Evolutionary conservation across 805 yeast genomes (phyloP).

Genomic region (Kodamaea neixiangensis): DNA sequence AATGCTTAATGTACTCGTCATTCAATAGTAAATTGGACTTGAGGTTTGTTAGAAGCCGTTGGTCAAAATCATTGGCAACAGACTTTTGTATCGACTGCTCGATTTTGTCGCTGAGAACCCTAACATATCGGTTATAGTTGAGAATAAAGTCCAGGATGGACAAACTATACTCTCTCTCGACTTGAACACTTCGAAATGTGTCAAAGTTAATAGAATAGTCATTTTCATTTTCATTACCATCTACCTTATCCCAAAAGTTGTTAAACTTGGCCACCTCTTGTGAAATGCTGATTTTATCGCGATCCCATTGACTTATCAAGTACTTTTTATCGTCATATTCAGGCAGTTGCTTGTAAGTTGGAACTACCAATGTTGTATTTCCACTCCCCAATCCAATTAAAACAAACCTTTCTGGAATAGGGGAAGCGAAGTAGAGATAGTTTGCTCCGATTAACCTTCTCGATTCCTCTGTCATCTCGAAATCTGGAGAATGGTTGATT

Average conservation of each 20-base stretch:
- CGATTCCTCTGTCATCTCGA: not conserved
- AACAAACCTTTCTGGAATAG: slow-evolving; percentile 30
- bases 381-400: slow-evolving; percentile 27
- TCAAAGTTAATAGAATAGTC: slow-evolving; percentile 5
- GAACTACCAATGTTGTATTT: slow-evolving; percentile 25
- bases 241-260: not conserved
- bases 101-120: not conserved
- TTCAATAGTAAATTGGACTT: not conserved
- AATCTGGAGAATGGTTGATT: not conserved
- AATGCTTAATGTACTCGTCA: slow-evolving; percentile 22
- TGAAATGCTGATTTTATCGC: not conserved
- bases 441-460: slow-evolving; percentile 29
- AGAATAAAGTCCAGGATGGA: not conserved
- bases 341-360: slow-evolving; percentile 12
- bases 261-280: slow-evolving; percentile 1
- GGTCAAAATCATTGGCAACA: slow-evolving; percentile 2
- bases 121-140: slow-evolving; percentile 1
- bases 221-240: not conserved
- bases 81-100: not conserved
- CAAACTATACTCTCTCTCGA: not conserved
- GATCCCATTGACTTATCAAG: not conserved
- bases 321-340: not conserved
- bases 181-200: not conserved
- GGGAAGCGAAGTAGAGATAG: slow-evolving; percentile 30
- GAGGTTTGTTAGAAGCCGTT: not conserved